Base-by-base conservation (phyloP, 2,329 filamentous ascomycete species). In the Cephalotrichum gorgonifer region DNA sequence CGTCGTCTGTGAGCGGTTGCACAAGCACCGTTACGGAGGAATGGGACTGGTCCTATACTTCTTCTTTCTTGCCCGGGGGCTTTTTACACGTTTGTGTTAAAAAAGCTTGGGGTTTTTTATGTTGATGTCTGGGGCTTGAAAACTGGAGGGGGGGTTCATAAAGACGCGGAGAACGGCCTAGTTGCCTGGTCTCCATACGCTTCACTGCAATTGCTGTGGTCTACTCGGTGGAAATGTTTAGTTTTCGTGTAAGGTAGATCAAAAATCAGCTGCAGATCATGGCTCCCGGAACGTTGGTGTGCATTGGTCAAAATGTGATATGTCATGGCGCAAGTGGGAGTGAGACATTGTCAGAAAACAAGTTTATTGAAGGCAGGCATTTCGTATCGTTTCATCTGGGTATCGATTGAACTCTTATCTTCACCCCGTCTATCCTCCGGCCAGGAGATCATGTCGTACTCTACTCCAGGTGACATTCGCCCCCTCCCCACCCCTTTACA, bases 1-100 rank as follows among this genome's bases (percentile, higher is more conserved):
- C 93, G 93, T 79, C 91, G 93, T 95, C 87, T 98, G 75, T 98
- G 79, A 87, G 75, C 55, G 54, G 35, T 52, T 56, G 39, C 41
- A 23, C 26, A 25, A 20, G 17, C 17, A 39, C n/a, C 33, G 6
- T 15, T 11, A 12, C 35, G 35, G 35, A 20, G 17, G 17, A 6
- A 7, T 39, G 15, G 17, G 17, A 7, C n/a, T 17, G n/a, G 35
- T 5, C 12, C n/a, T 39, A 20, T n/a, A 44, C 43, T 31, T 25
- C 46, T 53, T 54, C 25, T 44, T 35, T 43, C 39, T 35, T 44
- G 50, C 44, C 39, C 47, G 51, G 43, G 44, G 39, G 30, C 44
- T 43, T 47, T 47, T 45, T 52, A 33, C 46, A 59, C 60, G 59
- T 60, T 60, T 61, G 60, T 63, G 64, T 59, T 63, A 65, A 63